Percentiles rank a stretch among this genome's conserved stretches.
phyloP scores from a whole-genome alignment of 257 asterid genomes.

The Petunia secreta region DNA sequence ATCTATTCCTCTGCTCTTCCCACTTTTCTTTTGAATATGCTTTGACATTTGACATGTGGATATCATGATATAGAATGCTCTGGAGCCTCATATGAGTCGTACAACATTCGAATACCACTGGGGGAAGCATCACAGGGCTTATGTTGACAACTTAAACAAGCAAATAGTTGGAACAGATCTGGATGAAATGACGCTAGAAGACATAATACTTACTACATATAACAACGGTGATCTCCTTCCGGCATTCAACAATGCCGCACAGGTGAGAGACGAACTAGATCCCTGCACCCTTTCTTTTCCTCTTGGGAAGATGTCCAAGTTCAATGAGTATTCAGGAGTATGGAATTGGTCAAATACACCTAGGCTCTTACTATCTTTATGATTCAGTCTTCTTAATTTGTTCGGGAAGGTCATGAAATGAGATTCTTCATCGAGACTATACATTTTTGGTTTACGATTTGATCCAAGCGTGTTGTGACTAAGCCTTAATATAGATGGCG shows the following conservation, averaged over 20 bases:
- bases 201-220: slow-evolving; percentile 63
- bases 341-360: neutral
- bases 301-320: neutral
- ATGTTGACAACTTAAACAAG: slow-evolving; percentile 92
- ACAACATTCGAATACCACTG: slow-evolving; percentile 90
- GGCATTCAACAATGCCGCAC: slow-evolving; percentile 96
- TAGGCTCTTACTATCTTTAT: neutral
- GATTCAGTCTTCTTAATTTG: slow-evolving; percentile 16
- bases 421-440: slow-evolving; percentile 15
- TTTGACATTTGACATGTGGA: slow-evolving; percentile 27
- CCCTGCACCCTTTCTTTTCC: neutral
- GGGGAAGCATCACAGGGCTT: slow-evolving; percentile 95
- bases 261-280: slow-evolving; percentile 48
- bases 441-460: neutral
- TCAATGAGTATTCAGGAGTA: neutral
- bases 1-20: neutral
- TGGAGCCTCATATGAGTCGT: slow-evolving; percentile 94
- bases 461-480: neutral
- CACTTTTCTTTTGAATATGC: neutral
- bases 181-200: slow-evolving; percentile 66
- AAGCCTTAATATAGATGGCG: neutral
- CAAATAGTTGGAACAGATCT: slow-evolving; percentile 85
- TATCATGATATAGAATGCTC: slow-evolving; percentile 58
- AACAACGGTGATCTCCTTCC: slow-evolving; percentile 90
- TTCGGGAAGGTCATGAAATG: slow-evolving; percentile 2